A percentile compares a stretch with the other conserved stretches of the same genome.
phyloP scores from a whole-genome alignment of 441 rosid genomes.

The Pelargonium australe region DNA sequence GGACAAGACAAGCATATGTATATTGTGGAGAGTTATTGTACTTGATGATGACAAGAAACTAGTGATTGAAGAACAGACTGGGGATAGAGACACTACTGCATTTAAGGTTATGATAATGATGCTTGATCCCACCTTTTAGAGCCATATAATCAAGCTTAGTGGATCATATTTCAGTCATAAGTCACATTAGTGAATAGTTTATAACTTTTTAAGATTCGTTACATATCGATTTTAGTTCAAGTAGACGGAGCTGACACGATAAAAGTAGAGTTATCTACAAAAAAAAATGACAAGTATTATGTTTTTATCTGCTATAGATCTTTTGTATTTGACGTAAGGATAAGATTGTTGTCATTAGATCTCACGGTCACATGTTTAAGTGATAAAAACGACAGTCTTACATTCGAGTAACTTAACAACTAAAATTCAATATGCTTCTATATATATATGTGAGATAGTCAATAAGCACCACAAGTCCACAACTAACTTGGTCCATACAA shows the following conservation, averaged over 20 bases:
- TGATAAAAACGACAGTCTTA: no score
- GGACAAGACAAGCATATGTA: background rate
- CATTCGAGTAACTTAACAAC: no score
- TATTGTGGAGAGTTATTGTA: background rate
- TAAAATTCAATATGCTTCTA: background rate
- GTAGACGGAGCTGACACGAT: no score
- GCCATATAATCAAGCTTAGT: background rate
- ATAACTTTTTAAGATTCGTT: no score
- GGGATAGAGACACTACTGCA: background rate
- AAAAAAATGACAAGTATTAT: no score
- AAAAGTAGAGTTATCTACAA: no score
- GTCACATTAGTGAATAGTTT: background rate
- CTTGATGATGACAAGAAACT: constrained; percentile 3
- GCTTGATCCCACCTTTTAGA: constrained; percentile 5
- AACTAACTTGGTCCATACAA: background rate
- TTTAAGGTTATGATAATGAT: background rate
- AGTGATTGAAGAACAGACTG: constrained; percentile 2
- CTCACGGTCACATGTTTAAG: no score
- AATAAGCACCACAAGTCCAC: background rate
- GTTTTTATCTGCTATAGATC: no score
- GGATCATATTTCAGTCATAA: background rate
- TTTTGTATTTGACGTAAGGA: no score
- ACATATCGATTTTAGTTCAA: no score
- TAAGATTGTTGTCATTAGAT: no score
- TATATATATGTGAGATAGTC: background rate